These are phyloP conservation scores for Ustilaginoidea virens DNA, from an alignment of 2,329 filamentous ascomycete genomes.

Conservation along the genomic window DNA sequence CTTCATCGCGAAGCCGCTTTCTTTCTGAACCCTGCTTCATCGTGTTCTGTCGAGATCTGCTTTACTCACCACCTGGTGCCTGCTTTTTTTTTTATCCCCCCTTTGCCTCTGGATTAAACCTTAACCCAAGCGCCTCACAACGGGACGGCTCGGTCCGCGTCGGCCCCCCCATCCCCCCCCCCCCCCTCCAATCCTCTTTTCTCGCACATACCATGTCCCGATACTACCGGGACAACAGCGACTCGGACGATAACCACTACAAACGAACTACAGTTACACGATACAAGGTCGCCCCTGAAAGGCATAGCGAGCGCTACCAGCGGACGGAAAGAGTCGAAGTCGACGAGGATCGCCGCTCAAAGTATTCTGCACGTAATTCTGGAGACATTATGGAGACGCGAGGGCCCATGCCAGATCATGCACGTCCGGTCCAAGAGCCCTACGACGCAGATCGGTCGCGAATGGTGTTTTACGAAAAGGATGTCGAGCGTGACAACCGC, in stretches of 20 bases:
- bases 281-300: conserved; percentile 32
- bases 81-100: conserved; percentile 1
- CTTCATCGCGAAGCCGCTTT: neutral
- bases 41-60: neutral
- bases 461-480: conserved; percentile 28
- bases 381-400: conserved; percentile 28
- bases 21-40: neutral
- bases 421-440: conserved; percentile 33
- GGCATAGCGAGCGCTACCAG: conserved; percentile 24
- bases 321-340: conserved; percentile 23
- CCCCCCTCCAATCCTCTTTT: no score
- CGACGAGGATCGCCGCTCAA: conserved; percentile 30
- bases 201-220: conserved; percentile 16
- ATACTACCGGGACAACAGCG: conserved; percentile 19
- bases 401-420: conserved; percentile 24
- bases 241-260: conserved; percentile 29
- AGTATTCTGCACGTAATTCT: conserved; percentile 25
- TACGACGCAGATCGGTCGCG: conserved; percentile 22
- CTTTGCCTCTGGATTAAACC: conserved; percentile 3
- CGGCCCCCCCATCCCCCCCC: conserved; percentile 7
- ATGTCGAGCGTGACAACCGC: conserved; percentile 21
- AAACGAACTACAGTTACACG: conserved; percentile 33
- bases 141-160: conserved; percentile 5
- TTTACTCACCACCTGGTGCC: no score
- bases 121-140: conserved; percentile 4